Evolutionary conservation across 2,329 filamentous ascomycete species (phyloP), one percentile per base, ranked within the genome.

Genomic region (Biscogniauxia sp.): DNA sequence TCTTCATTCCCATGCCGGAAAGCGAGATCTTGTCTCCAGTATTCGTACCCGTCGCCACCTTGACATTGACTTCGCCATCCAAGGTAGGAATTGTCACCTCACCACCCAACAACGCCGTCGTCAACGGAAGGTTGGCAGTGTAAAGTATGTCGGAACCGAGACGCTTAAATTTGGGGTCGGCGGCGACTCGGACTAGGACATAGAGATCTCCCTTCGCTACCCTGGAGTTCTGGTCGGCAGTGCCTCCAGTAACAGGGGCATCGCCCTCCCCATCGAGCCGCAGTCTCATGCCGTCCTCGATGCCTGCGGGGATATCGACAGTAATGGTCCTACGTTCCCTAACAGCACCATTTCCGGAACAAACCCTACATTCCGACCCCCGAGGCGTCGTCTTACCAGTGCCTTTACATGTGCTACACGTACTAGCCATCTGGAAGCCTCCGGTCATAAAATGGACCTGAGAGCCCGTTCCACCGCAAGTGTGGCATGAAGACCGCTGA

Each of bases 221-320:
- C 63, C 85, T 84, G 9, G 83, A 79, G 61, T 86, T 84, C 26
- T 87, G 81, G 52, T 88, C 85, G 32, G 85, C 83, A 17, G 86
- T 81, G 23, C 87, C 84, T 52, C 92, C 92, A 23, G 91, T 94
- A 8, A 88, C 81, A 20, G 95, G 90, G 17, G 92, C 89, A 72
- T 99, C 94, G 66, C 95, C 95, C 72, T 96, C 93, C 25, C 91
- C 91, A 61, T 88, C 86, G 26, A 99, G 85, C 56, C 92, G 85
- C 70, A 99, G 79, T 60, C 92, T 87, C 94, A 98, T 98, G 58
- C 94, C 93, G 74, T 99, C 94, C 74, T 98, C 95, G 32, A 99
- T 93, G 65, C 95, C 95, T 20, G 91, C 93, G 1, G 95, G 95
- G 53, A 99, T 97, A 69, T 98, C 93, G 51, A 99, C 85, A 26